Evolutionary conservation across 2,329 filamentous ascomycete genomes (phyloP).

Genomic region (Lasiodiplodia gonubiensis): DNA sequence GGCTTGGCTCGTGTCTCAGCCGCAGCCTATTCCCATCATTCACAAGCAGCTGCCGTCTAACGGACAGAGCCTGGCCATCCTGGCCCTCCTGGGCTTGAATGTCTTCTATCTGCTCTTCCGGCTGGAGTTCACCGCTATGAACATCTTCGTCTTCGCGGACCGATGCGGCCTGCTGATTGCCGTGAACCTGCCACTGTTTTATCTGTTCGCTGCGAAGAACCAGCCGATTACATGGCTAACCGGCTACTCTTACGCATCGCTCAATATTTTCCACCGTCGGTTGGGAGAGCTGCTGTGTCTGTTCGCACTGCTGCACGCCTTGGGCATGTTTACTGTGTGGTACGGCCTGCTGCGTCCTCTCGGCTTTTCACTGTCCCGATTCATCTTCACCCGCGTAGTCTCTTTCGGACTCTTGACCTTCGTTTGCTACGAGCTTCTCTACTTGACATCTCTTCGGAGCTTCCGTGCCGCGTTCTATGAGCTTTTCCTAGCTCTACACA

Average conservation of each 20-base stretch:
- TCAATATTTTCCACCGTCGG: slow-evolving; percentile 70
- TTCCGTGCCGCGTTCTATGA: slow-evolving; percentile 68
- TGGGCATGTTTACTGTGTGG: slow-evolving; percentile 62
- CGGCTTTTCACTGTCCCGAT: slow-evolving; percentile 57
- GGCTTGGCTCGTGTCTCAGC: slow-evolving; percentile 61
- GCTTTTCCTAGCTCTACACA: slow-evolving; percentile 64
- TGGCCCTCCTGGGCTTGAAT: slow-evolving; percentile 60
- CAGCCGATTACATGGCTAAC: slow-evolving; percentile 67
- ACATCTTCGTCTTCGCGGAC: slow-evolving; percentile 64
- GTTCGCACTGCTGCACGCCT: slow-evolving; percentile 62
- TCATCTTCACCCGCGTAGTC: slow-evolving; percentile 59
- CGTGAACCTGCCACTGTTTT: slow-evolving; percentile 61
- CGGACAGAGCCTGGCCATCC: slow-evolving; percentile 58
- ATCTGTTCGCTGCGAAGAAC: slow-evolving; percentile 70
- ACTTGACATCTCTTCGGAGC: slow-evolving; percentile 64
- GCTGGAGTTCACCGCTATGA: slow-evolving; percentile 49
- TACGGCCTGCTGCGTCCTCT: slow-evolving; percentile 57
- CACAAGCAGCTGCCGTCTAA: slow-evolving; percentile 65
- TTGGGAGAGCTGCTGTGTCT: slow-evolving; percentile 67
- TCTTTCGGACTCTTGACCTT: slow-evolving; percentile 62
- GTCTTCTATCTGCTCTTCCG: slow-evolving; percentile 63
- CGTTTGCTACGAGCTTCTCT: slow-evolving; percentile 65
- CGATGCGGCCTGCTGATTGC: slow-evolving; percentile 61
- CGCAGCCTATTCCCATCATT: slow-evolving; percentile 61
- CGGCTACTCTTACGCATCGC: slow-evolving; percentile 68